These are phyloP conservation scores for Albizia julibrissin DNA, from an alignment of 306 rosid species.

Conservation along the genomic window DNA sequence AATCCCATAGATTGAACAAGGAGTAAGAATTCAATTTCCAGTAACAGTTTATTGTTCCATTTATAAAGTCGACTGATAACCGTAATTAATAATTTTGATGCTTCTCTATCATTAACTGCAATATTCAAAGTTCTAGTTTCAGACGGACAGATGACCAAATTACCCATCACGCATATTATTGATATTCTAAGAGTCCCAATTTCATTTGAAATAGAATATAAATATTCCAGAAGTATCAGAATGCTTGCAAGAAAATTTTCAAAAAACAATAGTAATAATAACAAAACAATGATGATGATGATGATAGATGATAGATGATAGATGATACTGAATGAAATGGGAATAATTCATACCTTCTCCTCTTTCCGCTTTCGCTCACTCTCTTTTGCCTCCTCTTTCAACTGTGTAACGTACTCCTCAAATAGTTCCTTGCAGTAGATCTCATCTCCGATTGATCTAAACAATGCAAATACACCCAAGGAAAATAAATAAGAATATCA, in stretches of 20 bases:
- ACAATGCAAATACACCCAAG: slow-evolving; percentile 29
- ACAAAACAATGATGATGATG: background rate
- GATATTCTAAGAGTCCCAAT: background rate
- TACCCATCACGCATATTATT: background rate
- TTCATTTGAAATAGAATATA: background rate
- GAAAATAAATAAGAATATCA: slow-evolving; percentile 22
- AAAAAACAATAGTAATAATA: background rate
- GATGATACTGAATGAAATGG: slow-evolving; percentile 8
- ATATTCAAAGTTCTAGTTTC: background rate
- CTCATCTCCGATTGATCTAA: slow-evolving; percentile 80
- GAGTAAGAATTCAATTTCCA: background rate
- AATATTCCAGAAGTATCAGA: background rate
- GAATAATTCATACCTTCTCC: slow-evolving; percentile 68
- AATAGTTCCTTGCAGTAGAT: slow-evolving; percentile 66
- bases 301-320: background rate
- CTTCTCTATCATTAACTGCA: background rate
- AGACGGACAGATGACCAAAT: background rate
- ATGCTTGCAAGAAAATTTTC: background rate
- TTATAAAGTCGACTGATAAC: background rate
- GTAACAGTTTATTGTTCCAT: background rate
- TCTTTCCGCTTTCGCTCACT: slow-evolving; percentile 78
- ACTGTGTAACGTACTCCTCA: slow-evolving; percentile 70
- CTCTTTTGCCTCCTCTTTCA: slow-evolving; percentile 83
- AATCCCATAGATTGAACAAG: background rate
- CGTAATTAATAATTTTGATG: background rate